Conservation (phyloP, 1,284 basidiomycete species). For the Cutaneotrichosporon curvatum region DNA sequence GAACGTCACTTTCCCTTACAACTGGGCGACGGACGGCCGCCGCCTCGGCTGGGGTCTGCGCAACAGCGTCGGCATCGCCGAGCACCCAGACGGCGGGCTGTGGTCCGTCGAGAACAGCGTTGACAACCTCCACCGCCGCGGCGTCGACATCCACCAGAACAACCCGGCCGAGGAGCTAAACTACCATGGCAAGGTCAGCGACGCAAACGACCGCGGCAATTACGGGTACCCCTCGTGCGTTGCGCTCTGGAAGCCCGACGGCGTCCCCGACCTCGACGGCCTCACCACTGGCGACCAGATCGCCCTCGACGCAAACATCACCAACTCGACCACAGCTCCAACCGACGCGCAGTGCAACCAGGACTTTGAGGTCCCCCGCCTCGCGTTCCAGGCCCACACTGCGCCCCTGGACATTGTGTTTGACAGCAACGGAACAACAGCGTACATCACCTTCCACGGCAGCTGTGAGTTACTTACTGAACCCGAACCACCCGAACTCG, state of each 20-base stretch:
- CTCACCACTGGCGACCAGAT: conserved; percentile 8
- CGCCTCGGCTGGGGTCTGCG: conserved; percentile 10
- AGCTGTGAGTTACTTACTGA: conserved; percentile 8
- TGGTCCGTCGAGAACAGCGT: conserved; percentile 14
- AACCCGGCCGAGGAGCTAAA: conserved; percentile 16
- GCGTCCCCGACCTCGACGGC: conserved; percentile 1
- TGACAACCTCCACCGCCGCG: conserved; percentile 5
- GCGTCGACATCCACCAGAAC: conserved; percentile 8
- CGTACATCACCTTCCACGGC: conserved; percentile 10
- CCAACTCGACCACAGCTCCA: not conserved
- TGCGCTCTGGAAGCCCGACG: conserved; percentile 5
- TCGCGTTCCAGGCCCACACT: conserved; percentile 13
- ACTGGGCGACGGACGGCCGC: not conserved
- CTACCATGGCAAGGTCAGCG: conserved; percentile 5
- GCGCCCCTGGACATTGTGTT: conserved; percentile 15
- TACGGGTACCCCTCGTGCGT: conserved; percentile 13
- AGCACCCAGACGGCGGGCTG: conserved; percentile 7
- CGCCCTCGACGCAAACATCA: not conserved
- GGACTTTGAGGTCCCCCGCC: not conserved
- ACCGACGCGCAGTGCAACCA: conserved; percentile 6
- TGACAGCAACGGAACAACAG: conserved; percentile 2
- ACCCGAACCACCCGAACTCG: not conserved
- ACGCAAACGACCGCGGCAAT: not conserved
- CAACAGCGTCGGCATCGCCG: conserved; percentile 12
- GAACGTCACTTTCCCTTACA: not conserved